phyloP scores from a whole-genome alignment of 202 grass and related monocot genomes.

The Setaria italica region DNA sequence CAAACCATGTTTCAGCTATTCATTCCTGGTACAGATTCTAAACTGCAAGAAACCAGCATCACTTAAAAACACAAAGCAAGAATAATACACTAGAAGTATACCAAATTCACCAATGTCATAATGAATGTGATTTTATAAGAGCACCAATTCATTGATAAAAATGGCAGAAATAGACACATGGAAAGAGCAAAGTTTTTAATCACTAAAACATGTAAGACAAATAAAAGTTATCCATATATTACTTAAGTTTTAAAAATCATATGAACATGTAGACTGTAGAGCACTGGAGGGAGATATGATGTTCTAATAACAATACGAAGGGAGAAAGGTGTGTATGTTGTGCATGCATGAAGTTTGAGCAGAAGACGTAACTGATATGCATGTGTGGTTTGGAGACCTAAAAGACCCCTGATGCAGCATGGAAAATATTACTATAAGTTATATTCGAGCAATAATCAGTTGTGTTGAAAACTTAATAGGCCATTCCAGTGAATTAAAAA shows the following conservation, averaged over 20 bases:
- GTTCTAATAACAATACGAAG: neutral
- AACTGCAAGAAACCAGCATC: neutral
- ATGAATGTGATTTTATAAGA: conserved; percentile 1
- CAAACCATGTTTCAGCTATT: conserved; percentile 36
- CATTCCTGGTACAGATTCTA: conserved; percentile 5
- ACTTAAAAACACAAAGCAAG: neutral
- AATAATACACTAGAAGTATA: conserved; percentile 17
- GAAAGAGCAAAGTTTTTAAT: neutral
- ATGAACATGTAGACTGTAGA: neutral
- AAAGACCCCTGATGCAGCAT: no score
- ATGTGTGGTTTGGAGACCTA: neutral
- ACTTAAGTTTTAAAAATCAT: neutral
- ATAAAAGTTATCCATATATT: neutral
- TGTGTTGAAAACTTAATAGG: neutral
- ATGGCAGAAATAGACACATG: neutral
- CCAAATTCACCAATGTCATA: neutral
- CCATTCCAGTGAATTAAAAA: neutral
- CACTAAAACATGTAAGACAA: conserved; percentile 10
- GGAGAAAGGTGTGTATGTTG: neutral
- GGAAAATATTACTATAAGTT: no score
- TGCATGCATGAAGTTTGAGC: neutral
- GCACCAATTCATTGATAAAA: conserved; percentile 4
- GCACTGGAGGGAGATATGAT: conserved; percentile 8
- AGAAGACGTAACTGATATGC: neutral
- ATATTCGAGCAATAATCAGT: neutral